A percentile compares a stretch with the other conserved stretches of the same genome.
Conservation (phyloP, 345 rosid species). For the Adansonia digitata region DNA sequence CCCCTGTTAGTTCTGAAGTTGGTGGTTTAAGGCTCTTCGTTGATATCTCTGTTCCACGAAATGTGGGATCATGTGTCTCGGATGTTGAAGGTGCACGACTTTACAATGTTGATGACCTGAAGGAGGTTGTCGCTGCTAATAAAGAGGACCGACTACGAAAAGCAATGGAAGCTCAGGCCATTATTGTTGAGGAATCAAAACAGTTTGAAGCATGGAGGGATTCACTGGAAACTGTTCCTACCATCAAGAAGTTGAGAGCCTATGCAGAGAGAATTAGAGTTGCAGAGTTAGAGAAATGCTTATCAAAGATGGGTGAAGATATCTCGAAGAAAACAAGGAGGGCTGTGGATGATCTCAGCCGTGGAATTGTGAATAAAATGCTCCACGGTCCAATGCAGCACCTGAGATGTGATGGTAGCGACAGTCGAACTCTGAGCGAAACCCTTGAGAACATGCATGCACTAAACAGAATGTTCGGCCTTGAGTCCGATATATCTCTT, state of each 20-base stretch:
- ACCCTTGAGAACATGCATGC: constrained; percentile 97
- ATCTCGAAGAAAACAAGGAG: constrained; percentile 73
- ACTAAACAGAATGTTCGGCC: constrained; percentile 89
- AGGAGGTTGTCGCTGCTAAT: constrained; percentile 98
- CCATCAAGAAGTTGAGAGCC: constrained; percentile 90
- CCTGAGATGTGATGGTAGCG: constrained; percentile 88
- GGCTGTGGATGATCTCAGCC: constrained; percentile 87
- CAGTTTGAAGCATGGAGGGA: constrained; percentile 96
- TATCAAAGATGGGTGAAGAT: constrained; percentile 91
- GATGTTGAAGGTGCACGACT: constrained; percentile 53
- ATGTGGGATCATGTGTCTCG: constrained; percentile 71
- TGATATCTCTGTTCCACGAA: constrained; percentile 90
- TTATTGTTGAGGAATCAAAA: constrained; percentile 71
- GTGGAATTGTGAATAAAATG: constrained; percentile 89
- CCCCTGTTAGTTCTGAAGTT: constrained; percentile 43
- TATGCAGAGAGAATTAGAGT: constrained; percentile 85
- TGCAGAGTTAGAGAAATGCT: constrained; percentile 80
- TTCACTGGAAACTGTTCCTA: constrained; percentile 89
- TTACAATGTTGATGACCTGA: constrained; percentile 90
- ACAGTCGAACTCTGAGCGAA: constrained; percentile 67
- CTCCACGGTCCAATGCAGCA: constrained; percentile 99
- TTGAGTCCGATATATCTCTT: constrained; percentile 66
- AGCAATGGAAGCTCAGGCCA: constrained; percentile 93
- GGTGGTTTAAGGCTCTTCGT: constrained; percentile 72
- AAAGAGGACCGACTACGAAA: constrained; percentile 88